Conservation (phyloP, 73 alveolate species). For the Tetrahymena malaccensis region DNA sequence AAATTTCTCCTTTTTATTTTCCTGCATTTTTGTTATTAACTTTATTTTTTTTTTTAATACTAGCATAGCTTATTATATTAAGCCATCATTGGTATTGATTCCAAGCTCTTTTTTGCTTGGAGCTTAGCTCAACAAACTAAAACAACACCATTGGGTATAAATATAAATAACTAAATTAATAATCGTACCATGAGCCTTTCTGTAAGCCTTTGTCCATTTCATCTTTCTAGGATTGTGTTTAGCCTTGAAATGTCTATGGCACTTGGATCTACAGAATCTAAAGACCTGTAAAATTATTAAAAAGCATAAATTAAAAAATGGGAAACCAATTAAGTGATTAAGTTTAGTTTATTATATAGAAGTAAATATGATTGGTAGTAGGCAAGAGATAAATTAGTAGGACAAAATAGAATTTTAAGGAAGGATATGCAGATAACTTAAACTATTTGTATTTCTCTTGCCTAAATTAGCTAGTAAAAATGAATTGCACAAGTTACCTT, state of each 20-base stretch:
- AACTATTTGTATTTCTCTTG: background rate
- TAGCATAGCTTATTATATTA: no score
- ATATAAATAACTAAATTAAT: background rate
- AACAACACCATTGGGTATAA: background rate
- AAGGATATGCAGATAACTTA: background rate
- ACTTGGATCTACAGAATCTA: constrained; percentile 97
- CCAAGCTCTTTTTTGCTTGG: background rate
- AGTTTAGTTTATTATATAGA: background rate
- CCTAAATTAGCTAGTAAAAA: background rate
- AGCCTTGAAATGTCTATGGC: constrained; percentile 96
- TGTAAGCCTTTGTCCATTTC: constrained; percentile 98
- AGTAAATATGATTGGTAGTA: background rate
- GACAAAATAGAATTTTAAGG: background rate
- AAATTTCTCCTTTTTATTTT: background rate
- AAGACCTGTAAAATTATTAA: constrained; percentile 45
- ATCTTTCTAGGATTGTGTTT: constrained; percentile 96
- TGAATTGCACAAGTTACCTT: constrained; percentile 43
- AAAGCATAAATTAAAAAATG: background rate
- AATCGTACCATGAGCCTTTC: constrained; percentile 49
- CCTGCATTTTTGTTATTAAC: background rate
- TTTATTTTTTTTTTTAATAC: background rate
- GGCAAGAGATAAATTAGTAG: background rate
- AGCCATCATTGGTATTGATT: background rate
- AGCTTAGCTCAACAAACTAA: background rate
- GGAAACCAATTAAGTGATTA: background rate